A percentile compares a stretch with the other conserved stretches of the same genome.
Conservation (phyloP, 1,284 basidiomycete species). For the Ustilago sp. region DNA sequence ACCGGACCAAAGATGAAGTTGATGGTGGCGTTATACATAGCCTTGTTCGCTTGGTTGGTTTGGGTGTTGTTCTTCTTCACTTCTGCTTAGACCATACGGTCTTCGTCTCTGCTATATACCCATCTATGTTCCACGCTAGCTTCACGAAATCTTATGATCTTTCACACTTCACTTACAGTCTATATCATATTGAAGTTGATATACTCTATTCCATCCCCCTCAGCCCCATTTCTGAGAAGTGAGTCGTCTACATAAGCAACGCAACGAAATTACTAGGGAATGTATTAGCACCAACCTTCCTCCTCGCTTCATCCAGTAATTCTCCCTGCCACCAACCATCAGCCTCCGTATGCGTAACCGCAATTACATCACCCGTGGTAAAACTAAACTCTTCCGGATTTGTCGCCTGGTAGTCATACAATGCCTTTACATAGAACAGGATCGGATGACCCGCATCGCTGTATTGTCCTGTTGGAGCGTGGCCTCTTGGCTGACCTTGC, state of each 20-base stretch:
- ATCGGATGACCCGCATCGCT: conserved; percentile 83
- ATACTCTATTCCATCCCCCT: neutral
- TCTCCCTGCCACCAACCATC: conserved; percentile 93
- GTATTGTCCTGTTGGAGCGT: conserved; percentile 77
- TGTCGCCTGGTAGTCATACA: conserved; percentile 89
- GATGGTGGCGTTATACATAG: conserved; percentile 53
- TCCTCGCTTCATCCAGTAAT: conserved; percentile 83
- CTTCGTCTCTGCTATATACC: conserved; percentile 13
- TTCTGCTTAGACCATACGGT: neutral
- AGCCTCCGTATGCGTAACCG: conserved; percentile 88
- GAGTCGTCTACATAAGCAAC: conserved; percentile 72
- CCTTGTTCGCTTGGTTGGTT: conserved; percentile 43
- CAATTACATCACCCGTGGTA: conserved; percentile 89
- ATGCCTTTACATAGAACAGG: conserved; percentile 81
- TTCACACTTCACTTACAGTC: neutral
- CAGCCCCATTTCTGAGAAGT: neutral
- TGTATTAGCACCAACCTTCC: conserved; percentile 81
- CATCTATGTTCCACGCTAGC: neutral
- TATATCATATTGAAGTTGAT: neutral
- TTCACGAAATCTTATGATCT: neutral
- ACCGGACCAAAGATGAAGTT: conserved; percentile 58
- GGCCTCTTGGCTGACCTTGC: conserved; percentile 18
- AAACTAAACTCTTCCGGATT: conserved; percentile 88
- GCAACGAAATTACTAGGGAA: conserved; percentile 88
- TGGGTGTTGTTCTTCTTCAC: conserved; percentile 22